Percentiles rank a stretch among this genome's conserved stretches.
phyloP scores from a whole-genome alignment of 2,329 filamentous ascomycete species.

The Exophiala bonariae region DNA sequence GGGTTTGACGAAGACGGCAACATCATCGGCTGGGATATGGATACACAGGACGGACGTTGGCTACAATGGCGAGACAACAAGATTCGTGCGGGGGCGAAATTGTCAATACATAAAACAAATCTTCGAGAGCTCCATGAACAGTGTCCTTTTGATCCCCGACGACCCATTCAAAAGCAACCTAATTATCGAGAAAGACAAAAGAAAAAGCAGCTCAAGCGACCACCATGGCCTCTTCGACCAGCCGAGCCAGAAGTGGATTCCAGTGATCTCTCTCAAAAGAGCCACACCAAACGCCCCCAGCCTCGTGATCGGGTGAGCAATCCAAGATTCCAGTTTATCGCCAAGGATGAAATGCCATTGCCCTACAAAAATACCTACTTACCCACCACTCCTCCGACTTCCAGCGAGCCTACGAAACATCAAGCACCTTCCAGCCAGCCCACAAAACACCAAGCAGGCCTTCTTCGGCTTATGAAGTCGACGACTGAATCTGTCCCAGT shows the following conservation, averaged over 20 bases:
- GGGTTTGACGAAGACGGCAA: conserved; percentile 19
- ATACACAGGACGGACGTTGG: conserved; percentile 25
- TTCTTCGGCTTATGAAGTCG: background rate
- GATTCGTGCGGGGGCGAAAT: conserved; percentile 9
- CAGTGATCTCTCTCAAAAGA: conserved; percentile 2
- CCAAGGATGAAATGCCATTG: too few species aligned
- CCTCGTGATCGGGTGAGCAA: too few species aligned
- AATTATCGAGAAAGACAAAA: too few species aligned
- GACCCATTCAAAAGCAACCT: conserved; percentile 16
- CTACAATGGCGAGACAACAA: conserved; percentile 25
- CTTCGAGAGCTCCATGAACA: conserved; percentile 16
- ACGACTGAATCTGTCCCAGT: conserved; percentile 15
- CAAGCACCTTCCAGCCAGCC: too few species aligned
- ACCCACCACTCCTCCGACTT: too few species aligned
- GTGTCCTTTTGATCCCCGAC: conserved; percentile 20
- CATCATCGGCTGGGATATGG: conserved; percentile 22
- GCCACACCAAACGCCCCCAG: background rate
- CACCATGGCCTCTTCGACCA: conserved; percentile 23
- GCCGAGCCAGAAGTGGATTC: too few species aligned
- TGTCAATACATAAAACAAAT: background rate
- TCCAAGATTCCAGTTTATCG: too few species aligned
- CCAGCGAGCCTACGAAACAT: too few species aligned
- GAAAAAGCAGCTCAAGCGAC: background rate
- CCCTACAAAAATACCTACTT: too few species aligned
- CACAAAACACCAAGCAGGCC: background rate